Percentiles rank a stretch among this genome's conserved stretches.
These are phyloP conservation scores for Stevia rebaudiana DNA, from an alignment of 140 eudicot genomes.

Conservation along the genomic window DNA sequence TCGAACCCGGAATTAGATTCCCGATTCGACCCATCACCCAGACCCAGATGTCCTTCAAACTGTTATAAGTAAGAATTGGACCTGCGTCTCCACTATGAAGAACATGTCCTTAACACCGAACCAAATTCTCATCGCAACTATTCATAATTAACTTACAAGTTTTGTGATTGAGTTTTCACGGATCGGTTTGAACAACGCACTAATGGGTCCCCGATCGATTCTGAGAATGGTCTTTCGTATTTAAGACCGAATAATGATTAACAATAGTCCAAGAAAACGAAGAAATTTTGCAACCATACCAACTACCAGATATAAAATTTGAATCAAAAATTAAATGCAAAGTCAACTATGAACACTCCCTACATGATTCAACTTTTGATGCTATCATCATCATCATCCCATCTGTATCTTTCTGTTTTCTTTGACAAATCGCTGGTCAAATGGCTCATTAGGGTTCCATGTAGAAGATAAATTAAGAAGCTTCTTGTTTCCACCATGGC, in stretches of 20 bases:
- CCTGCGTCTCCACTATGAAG: too few species aligned
- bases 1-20: too few species aligned
- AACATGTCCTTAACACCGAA: too few species aligned
- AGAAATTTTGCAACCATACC: slow-evolving; percentile 31
- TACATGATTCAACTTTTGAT: slow-evolving; percentile 30
- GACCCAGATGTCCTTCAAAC: too few species aligned
- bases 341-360: slow-evolving; percentile 50
- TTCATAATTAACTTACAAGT: too few species aligned
- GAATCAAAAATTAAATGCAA: slow-evolving; percentile 22
- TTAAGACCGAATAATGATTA: neutral
- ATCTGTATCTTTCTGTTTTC: slow-evolving; percentile 9
- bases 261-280: neutral
- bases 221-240: neutral
- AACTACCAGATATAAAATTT: slow-evolving; percentile 32
- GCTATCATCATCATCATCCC: slow-evolving; percentile 29
- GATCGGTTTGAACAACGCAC: too few species aligned
- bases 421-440: slow-evolving; percentile 34
- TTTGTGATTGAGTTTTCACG: too few species aligned
- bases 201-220: neutral
- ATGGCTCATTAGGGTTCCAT: slow-evolving; percentile 17
- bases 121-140: too few species aligned
- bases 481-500: slow-evolving; percentile 27
- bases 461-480: slow-evolving; percentile 15
- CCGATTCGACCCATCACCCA: too few species aligned
- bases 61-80: too few species aligned